Conservation (phyloP, 2,329 filamentous ascomycete genomes). For the Colletotrichum sp. region DNA sequence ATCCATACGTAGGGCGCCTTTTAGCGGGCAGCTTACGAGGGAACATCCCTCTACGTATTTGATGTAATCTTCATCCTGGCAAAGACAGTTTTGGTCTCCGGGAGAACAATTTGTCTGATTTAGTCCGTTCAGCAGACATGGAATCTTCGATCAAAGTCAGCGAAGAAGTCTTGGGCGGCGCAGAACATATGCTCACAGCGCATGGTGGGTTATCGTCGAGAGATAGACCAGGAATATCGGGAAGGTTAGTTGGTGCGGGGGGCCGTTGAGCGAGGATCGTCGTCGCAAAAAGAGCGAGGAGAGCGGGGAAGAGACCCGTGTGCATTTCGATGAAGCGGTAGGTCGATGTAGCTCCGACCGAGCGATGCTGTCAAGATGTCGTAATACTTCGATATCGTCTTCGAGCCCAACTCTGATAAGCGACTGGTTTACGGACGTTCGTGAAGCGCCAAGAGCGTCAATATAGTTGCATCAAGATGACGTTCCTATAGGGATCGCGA, state of each 20-base stretch:
- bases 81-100: constrained; percentile 1
- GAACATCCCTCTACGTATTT: not conserved
- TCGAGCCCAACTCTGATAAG: not conserved
- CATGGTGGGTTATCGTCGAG: not conserved
- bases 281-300: not conserved
- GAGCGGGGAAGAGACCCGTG: not conserved
- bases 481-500: fast-evolving
- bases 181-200: not conserved
- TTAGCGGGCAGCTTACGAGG: not conserved
- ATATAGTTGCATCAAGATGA: not conserved
- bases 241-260: not conserved
- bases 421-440: not conserved
- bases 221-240: not conserved
- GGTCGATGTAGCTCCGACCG: not conserved
- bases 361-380: not conserved
- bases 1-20: not conserved
- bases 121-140: not conserved
- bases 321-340: not conserved
- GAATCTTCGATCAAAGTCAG: not conserved
- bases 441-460: not conserved
- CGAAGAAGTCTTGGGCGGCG: fast-evolving
- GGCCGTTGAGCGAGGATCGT: not conserved
- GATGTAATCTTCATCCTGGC: not conserved
- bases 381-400: not conserved
- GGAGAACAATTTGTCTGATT: not conserved